Evolutionary conservation across 495 filamentous ascomycete genomes (phyloP).

Genomic region (Terfezia claveryi): DNA sequence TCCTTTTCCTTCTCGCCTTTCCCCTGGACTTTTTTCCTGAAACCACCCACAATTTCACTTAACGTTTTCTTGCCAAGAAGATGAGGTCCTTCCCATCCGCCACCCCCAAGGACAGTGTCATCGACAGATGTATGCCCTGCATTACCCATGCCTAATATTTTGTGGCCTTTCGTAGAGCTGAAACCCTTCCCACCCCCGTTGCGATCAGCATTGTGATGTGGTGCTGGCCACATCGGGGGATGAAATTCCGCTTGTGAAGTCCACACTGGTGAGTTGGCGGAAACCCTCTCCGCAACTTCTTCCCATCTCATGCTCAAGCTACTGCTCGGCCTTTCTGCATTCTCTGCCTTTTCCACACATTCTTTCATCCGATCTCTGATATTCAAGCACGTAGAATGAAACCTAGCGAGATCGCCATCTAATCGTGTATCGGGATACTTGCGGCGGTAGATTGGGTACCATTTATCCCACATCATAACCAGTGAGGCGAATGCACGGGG

Average conservation of each 20-base stretch:
- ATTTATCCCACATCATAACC: conserved; percentile 68
- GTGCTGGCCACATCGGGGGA: conserved; percentile 4
- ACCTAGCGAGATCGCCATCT: conserved; percentile 41
- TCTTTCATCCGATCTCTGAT: conserved; percentile 52
- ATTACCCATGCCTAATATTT: background rate
- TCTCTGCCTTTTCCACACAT: conserved; percentile 43
- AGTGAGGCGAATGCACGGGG: conserved; percentile 73
- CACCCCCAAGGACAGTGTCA: conserved; percentile 5
- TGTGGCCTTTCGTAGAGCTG: conserved; percentile 7
- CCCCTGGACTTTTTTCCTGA: conserved; percentile 21
- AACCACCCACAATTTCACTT: conserved; percentile 17
- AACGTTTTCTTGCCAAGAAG: conserved; percentile 14
- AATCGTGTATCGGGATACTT: conserved; percentile 15
- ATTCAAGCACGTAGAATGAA: conserved; percentile 52
- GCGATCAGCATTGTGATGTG: conserved; percentile 9
- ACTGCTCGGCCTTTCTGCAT: conserved; percentile 40
- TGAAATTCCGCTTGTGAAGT: background rate
- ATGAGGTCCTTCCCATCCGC: conserved; percentile 5
- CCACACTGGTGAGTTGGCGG: conserved; percentile 6
- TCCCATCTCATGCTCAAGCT: conserved; percentile 43
- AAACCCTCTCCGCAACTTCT: conserved; percentile 50
- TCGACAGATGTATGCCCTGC: background rate
- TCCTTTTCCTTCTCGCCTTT: conserved; percentile 21
- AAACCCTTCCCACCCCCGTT: conserved; percentile 8
- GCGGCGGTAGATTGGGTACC: conserved; percentile 26